These are phyloP conservation scores for Cynanchum wilfordii DNA, from an alignment of 257 asterid genomes.

Conservation along the genomic window DNA sequence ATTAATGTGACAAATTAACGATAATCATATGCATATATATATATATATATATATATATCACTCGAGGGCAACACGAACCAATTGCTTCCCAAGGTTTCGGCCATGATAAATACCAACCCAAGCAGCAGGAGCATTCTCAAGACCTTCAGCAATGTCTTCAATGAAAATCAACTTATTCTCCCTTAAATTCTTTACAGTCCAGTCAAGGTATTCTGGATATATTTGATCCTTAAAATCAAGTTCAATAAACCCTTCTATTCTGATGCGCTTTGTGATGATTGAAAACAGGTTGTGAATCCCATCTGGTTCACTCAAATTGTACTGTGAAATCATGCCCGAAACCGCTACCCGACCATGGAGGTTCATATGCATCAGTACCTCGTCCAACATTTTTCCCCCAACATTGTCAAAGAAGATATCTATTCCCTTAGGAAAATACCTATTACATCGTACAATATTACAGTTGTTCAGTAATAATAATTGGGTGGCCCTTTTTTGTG, in stretches of 20 bases:
- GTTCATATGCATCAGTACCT: slow-evolving; percentile 22
- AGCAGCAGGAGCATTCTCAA: slow-evolving; percentile 16
- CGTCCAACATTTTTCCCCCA: slow-evolving; percentile 13
- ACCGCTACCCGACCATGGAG: slow-evolving; percentile 14
- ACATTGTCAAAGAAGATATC: slow-evolving; percentile 7
- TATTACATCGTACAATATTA: neutral
- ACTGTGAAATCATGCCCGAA: slow-evolving; percentile 22
- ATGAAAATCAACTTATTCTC: slow-evolving; percentile 13
- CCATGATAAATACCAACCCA: slow-evolving; percentile 18
- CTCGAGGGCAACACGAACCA: slow-evolving; percentile 1
- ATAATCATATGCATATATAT: neutral
- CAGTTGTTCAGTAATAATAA: neutral
- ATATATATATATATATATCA: neutral
- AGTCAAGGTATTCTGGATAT: slow-evolving; percentile 12
- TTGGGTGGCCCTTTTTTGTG: too few relatives aligned
- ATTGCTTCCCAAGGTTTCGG: slow-evolving; percentile 20
- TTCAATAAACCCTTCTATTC: slow-evolving; percentile 14
- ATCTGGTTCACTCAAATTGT: slow-evolving; percentile 11
- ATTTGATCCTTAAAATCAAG: slow-evolving; percentile 11
- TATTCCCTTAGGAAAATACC: slow-evolving; percentile 6
- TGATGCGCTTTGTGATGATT: slow-evolving; percentile 9
- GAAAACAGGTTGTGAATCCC: neutral
- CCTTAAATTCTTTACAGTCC: slow-evolving; percentile 10
- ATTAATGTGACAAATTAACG: too few relatives aligned
- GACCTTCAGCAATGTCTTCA: slow-evolving; percentile 23